Evolutionary conservation across 345 rosid genomes (phyloP).

Genomic region (Eucalyptus brandiana): DNA sequence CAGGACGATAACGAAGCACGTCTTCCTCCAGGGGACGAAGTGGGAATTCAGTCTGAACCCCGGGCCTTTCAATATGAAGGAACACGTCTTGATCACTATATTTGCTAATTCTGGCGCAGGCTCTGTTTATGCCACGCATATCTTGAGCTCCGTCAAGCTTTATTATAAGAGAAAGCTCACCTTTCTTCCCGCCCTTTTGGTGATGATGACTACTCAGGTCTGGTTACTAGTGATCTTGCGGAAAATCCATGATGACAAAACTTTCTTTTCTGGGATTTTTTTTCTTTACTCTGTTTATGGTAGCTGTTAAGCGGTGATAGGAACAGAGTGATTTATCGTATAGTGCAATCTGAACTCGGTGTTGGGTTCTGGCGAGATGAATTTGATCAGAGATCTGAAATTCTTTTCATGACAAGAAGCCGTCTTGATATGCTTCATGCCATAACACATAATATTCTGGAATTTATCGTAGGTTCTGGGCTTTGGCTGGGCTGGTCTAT

Average conservation of each 20-base stretch:
- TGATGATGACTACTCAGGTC: slow-evolving; percentile 83
- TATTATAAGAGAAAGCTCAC: slow-evolving; percentile 40
- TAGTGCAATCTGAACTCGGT: neutral
- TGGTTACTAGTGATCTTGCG: neutral
- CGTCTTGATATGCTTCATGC: neutral
- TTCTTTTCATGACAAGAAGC: neutral
- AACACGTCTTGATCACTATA: slow-evolving; percentile 80
- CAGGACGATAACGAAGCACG: slow-evolving; percentile 17
- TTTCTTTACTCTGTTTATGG: neutral
- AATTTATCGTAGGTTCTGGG: slow-evolving; percentile 38
- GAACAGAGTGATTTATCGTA: neutral
- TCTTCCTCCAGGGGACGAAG: slow-evolving; percentile 26
- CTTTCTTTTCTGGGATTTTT: neutral
- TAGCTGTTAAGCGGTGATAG: neutral
- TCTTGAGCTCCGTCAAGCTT: slow-evolving; percentile 58
- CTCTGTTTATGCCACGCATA: slow-evolving; percentile 63
- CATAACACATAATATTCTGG: neutral
- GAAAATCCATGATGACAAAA: neutral
- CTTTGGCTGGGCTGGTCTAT: slow-evolving; percentile 85
- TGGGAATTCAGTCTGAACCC: slow-evolving; percentile 60
- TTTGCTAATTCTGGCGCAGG: slow-evolving; percentile 81
- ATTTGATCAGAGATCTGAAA: neutral
- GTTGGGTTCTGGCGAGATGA: neutral
- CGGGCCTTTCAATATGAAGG: slow-evolving; percentile 77
- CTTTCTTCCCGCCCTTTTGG: slow-evolving; percentile 46